Conservation (phyloP, 495 filamentous ascomycete genomes). For the Talaromyces nanjingensis region DNA sequence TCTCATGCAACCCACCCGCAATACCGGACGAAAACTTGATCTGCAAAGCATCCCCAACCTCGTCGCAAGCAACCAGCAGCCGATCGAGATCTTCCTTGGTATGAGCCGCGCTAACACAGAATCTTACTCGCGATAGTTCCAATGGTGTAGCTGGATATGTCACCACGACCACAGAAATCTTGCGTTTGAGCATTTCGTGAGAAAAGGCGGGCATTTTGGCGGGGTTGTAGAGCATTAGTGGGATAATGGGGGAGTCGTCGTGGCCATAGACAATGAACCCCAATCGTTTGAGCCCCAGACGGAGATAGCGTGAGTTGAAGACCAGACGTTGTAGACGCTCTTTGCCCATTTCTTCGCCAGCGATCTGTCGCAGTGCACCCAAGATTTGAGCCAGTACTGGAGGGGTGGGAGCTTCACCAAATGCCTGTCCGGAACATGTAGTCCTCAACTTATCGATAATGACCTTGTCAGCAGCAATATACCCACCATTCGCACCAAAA, state of each 20-base stretch:
- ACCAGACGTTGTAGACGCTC: conserved; percentile 83
- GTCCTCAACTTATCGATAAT: conserved; percentile 75
- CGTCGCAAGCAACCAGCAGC: conserved; percentile 72
- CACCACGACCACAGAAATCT: conserved; percentile 89
- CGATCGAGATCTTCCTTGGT: conserved; percentile 90
- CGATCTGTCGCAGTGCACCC: conserved; percentile 68
- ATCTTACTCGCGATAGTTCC: conserved; percentile 74
- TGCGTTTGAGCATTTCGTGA: conserved; percentile 85
- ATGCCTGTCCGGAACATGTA: conserved; percentile 70
- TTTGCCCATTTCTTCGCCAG: conserved; percentile 68
- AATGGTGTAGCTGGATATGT: conserved; percentile 88
- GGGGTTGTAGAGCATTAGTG: conserved; percentile 78
- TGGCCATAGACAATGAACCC: conserved; percentile 86
- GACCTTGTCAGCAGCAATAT: conserved; percentile 71
- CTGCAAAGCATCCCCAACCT: conserved; percentile 73
- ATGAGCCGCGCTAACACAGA: conserved; percentile 83
- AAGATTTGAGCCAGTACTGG: conserved; percentile 76
- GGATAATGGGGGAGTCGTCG: conserved; percentile 88
- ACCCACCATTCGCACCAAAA: conserved; percentile 89
- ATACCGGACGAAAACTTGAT: conserved; percentile 83
- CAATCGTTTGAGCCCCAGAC: conserved; percentile 80
- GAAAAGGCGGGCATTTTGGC: conserved; percentile 90
- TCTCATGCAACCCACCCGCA: conserved; percentile 56
- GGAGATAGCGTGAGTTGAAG: conserved; percentile 89
- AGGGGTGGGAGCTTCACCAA: conserved; percentile 73